These are phyloP conservation scores for Leccinum truebloodii DNA, from an alignment of 768 basidiomycete genomes.

Conservation along the genomic window DNA sequence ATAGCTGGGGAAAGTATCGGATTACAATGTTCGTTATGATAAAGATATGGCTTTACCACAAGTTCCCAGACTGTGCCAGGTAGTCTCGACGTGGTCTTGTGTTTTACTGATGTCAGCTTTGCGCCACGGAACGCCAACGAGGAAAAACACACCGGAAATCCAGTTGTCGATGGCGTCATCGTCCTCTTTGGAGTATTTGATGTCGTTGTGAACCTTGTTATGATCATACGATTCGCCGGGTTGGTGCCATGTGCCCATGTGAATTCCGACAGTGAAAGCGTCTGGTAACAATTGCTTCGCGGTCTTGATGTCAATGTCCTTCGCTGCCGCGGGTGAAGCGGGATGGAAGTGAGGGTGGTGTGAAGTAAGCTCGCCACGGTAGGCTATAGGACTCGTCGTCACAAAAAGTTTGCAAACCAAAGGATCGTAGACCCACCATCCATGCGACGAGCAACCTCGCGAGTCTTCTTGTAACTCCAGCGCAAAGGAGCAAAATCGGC, in stretches of 20 bases:
- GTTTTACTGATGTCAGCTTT: neutral
- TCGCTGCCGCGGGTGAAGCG: constrained; percentile 55
- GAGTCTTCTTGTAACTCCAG: constrained; percentile 78
- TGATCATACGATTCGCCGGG: constrained; percentile 56
- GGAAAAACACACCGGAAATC: constrained; percentile 41
- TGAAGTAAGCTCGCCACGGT: constrained; percentile 69
- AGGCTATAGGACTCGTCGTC: constrained; percentile 40
- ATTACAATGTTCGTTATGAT: neutral
- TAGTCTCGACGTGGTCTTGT: constrained; percentile 67
- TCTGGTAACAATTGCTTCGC: constrained; percentile 62
- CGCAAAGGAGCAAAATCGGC: constrained; percentile 75
- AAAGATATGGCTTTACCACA: constrained; percentile 26
- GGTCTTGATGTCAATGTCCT: constrained; percentile 68
- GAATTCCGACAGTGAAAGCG: constrained; percentile 66
- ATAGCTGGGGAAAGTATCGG: constrained; percentile 38
- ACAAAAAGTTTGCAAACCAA: neutral
- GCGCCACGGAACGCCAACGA: neutral
- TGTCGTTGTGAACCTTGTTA: constrained; percentile 59
- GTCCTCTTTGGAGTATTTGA: constrained; percentile 67
- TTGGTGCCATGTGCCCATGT: constrained; percentile 69
- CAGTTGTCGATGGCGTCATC: constrained; percentile 74
- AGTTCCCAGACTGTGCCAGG: constrained; percentile 69
- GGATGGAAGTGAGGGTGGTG: constrained; percentile 79
- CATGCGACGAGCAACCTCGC: constrained; percentile 72
- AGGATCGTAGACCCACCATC: constrained; percentile 43